Conservation (phyloP, 2,329 filamentous ascomycete species). For the Penicillium rolfsii region DNA sequence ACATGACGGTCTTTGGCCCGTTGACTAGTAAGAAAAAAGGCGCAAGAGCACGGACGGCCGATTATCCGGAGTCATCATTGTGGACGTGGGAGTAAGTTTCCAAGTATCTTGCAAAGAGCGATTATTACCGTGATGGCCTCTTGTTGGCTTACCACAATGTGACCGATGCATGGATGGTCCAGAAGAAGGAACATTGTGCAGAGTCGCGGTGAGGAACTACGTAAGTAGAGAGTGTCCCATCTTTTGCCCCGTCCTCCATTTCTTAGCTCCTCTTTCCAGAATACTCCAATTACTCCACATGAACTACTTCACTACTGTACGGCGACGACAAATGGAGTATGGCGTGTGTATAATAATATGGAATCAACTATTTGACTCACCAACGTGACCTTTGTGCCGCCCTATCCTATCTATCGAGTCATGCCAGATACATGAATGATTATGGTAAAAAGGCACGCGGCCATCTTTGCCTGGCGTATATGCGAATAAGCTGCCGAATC, state of each 20-base stretch:
- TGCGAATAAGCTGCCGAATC: neutral
- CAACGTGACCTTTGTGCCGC: no score
- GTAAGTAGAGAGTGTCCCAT: neutral
- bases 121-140: neutral
- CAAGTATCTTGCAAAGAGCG: neutral
- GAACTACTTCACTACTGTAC: neutral
- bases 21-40: slow-evolving; percentile 1
- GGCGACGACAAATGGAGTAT: neutral
- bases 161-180: neutral
- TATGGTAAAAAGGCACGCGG: slow-evolving; percentile 3
- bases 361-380: neutral
- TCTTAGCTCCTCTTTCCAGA: slow-evolving; percentile 8
- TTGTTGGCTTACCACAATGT: slow-evolving; percentile 7
- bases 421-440: neutral
- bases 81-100: neutral
- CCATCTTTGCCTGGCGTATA: neutral
- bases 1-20: neutral
- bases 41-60: slow-evolving; percentile 13
- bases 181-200: neutral
- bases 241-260: neutral
- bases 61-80: neutral
- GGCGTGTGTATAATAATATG: neutral
- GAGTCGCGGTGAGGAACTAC: neutral
- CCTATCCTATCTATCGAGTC: neutral
- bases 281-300: neutral